phyloP scores from a whole-genome alignment of 2,329 filamentous ascomycete species.

The Neocucurbitaria cava region DNA sequence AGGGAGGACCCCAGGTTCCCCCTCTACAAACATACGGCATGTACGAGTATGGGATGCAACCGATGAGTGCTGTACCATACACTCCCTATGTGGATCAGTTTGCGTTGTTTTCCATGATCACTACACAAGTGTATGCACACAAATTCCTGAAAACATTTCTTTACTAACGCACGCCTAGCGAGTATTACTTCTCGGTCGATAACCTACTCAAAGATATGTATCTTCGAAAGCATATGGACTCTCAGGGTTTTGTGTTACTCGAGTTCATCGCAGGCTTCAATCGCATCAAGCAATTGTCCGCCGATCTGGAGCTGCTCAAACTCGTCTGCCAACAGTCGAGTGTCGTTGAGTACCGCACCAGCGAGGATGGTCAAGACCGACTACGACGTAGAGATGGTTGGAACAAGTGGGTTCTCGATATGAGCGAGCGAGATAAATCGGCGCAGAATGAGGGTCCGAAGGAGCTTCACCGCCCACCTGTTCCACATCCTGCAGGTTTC shows the following conservation, averaged over 20 bases:
- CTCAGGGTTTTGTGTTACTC: constrained; percentile 87
- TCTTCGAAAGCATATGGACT: constrained; percentile 90
- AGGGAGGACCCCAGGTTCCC: constrained; percentile 47
- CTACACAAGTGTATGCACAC: constrained; percentile 62
- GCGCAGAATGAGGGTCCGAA: constrained; percentile 77
- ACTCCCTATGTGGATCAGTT: constrained; percentile 65
- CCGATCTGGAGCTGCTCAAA: constrained; percentile 76
- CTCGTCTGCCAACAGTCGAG: constrained; percentile 75
- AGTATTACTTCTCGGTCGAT: constrained; percentile 97
- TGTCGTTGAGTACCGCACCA: constrained; percentile 75
- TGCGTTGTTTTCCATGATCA: constrained; percentile 64
- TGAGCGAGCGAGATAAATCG: constrained; percentile 73
- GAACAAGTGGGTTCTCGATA: constrained; percentile 78
- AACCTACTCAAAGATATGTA: constrained; percentile 94
- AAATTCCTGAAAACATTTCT: background rate
- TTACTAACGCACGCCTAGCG: constrained; percentile 61
- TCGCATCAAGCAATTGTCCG: constrained; percentile 76
- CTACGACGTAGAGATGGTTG: constrained; percentile 78
- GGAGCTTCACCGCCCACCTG: constrained; percentile 50
- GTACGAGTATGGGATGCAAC: constrained; percentile 65
- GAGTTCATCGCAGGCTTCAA: constrained; percentile 85
- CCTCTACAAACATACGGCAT: constrained; percentile 60
- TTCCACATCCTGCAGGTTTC: constrained; percentile 47
- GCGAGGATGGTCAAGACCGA: constrained; percentile 79
- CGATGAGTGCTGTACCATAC: constrained; percentile 66